Evolutionary conservation across 495 filamentous ascomycete genomes (phyloP).

Genomic region (Amniculicola lignicola): DNA sequence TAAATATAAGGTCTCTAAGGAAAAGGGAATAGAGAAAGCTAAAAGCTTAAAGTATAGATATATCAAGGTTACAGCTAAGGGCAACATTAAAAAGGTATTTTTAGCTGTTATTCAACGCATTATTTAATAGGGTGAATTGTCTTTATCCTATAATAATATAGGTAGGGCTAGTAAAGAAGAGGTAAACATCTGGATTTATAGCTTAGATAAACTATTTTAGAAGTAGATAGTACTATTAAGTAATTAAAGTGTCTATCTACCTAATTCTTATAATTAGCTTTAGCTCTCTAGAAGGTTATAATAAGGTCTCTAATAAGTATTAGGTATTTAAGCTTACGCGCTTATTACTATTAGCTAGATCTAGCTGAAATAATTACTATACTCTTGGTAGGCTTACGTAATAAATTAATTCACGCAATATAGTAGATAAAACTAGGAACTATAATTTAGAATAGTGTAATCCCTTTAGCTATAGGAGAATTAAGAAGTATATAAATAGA

Average conservation of each 20-base stretch:
- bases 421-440: no score
- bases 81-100: slow-evolving; percentile 4
- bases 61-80: not conserved
- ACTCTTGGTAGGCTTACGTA: not conserved
- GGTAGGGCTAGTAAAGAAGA: not conserved
- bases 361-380: no score
- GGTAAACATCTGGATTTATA: not conserved
- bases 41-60: slow-evolving; percentile 1
- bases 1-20: not conserved
- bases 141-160: no score
- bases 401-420: not conserved
- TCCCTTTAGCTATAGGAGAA: slow-evolving; percentile 4
- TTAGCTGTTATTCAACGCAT: not conserved
- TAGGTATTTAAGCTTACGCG: not conserved
- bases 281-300: no score
- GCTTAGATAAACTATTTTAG: not conserved
- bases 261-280: no score
- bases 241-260: not conserved
- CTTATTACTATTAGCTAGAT: no score
- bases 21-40: not conserved
- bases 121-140: not conserved
- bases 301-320: no score
- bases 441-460: not conserved
- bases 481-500: slow-evolving; percentile 2
- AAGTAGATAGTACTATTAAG: slow-evolving; percentile 2